Conservation (phyloP, 148 eudicot genomes). For the Vaccinium darrowii region DNA sequence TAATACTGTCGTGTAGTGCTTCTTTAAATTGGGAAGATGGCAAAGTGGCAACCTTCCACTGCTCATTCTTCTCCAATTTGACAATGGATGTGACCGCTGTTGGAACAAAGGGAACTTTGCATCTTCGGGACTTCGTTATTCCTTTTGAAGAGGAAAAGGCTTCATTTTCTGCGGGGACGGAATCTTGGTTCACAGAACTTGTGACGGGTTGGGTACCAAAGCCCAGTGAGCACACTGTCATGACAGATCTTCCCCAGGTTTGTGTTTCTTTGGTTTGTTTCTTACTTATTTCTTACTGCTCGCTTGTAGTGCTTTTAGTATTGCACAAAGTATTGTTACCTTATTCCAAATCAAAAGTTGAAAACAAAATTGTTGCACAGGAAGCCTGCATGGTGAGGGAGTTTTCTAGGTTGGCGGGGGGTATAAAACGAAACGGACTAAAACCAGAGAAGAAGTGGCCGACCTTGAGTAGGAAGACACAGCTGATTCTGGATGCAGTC, state of each 20-base stretch:
- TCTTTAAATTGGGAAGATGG: conserved; percentile 18
- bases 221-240: not conserved
- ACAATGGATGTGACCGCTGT: conserved; percentile 2
- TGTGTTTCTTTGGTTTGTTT: not conserved
- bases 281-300: not conserved
- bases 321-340: not conserved
- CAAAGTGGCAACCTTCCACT: conserved; percentile 8
- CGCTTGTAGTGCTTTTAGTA: too few species aligned
- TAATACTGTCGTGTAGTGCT: conserved; percentile 10
- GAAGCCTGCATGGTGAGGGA: conserved; percentile 16
- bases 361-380: not conserved
- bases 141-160: conserved; percentile 16
- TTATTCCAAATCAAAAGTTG: not conserved
- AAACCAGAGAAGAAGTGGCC: conserved; percentile 16
- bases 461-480: conserved; percentile 6
- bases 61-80: conserved; percentile 8
- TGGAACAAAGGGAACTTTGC: conserved; percentile 14
- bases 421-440: not conserved
- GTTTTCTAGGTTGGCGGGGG: not conserved
- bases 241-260: conserved; percentile 10
- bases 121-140: not conserved
- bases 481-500: conserved; percentile 15
- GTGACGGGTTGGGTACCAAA: not conserved
- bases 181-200: conserved; percentile 1
- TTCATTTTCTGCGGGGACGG: not conserved